Evolutionary conservation across 805 yeast genomes (phyloP).

Genomic region (Spencermartinsiella europaea): DNA sequence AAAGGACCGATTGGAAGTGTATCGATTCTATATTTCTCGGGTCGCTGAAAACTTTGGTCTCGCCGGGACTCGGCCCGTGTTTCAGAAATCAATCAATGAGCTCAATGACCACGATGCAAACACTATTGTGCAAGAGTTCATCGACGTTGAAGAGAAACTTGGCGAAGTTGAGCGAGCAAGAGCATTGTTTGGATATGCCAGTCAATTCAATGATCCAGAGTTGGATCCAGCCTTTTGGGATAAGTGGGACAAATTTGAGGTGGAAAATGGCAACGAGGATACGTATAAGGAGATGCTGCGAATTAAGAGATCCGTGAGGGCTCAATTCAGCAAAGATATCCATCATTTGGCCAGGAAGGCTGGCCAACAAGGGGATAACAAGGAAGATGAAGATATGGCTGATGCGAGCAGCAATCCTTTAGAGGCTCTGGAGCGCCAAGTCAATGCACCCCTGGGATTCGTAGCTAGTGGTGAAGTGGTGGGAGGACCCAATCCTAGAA

Average conservation of each 20-base stretch:
- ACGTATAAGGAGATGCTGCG: conserved; percentile 71
- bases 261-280: conserved; percentile 62
- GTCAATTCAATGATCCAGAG: conserved; percentile 37
- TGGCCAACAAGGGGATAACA: conserved; percentile 8
- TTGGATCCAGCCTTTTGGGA: conserved; percentile 45
- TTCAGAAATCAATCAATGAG: conserved; percentile 46
- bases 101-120: conserved; percentile 42
- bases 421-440: conserved; percentile 9
- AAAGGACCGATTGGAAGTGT: conserved; percentile 36
- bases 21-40: conserved; percentile 40
- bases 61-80: conserved; percentile 43
- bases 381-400: conserved; percentile 13
- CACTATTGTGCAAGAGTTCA: conserved; percentile 48
- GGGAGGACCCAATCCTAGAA: not conserved
- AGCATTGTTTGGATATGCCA: conserved; percentile 52
- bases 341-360: conserved; percentile 9
- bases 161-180: conserved; percentile 59
- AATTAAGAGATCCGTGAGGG: conserved; percentile 44
- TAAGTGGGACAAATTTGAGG: conserved; percentile 70
- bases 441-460: conserved; percentile 22
- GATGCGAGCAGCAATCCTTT: conserved; percentile 7
- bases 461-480: conserved; percentile 12
- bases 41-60: conserved; percentile 38
- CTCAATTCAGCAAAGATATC: conserved; percentile 18
- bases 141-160: conserved; percentile 47